Conservation (phyloP, 2,329 filamentous ascomycete genomes). For the Xylariales sp. region DNA sequence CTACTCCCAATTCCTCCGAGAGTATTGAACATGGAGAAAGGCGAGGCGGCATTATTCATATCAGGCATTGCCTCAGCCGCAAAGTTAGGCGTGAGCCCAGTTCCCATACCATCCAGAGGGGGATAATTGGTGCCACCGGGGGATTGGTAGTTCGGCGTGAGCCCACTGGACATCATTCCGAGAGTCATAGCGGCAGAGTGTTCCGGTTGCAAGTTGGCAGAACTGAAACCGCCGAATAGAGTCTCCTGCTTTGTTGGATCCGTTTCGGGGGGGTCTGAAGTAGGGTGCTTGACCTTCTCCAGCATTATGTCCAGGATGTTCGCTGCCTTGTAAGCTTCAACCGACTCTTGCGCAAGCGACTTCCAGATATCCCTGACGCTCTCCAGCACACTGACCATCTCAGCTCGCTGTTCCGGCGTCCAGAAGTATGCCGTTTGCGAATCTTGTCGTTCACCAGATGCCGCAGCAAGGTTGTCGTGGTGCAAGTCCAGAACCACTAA, state of each 20-base stretch:
- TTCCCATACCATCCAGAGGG: constrained; percentile 35
- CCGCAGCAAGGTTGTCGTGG: constrained; percentile 52
- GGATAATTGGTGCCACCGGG: constrained; percentile 33
- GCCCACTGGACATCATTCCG: constrained; percentile 36
- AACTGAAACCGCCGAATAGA: constrained; percentile 22
- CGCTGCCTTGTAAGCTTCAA: constrained; percentile 87
- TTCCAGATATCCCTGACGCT: constrained; percentile 76
- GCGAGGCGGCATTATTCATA: constrained; percentile 35
- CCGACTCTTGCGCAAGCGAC: constrained; percentile 67
- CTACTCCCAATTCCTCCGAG: constrained; percentile 29
- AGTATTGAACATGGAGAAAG: constrained; percentile 50
- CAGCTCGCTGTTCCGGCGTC: constrained; percentile 57
- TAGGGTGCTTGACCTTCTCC: constrained; percentile 61
- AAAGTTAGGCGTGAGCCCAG: constrained; percentile 33
- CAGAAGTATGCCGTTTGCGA: constrained; percentile 48
- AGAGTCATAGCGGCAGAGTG: constrained; percentile 38
- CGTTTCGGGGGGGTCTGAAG: constrained; percentile 10
- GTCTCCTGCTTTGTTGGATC: constrained; percentile 17
- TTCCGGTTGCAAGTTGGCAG: constrained; percentile 29
- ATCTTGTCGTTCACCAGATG: constrained; percentile 33
- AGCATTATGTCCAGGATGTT: constrained; percentile 80
- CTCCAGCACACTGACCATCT: constrained; percentile 74
- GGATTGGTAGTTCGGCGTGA: constrained; percentile 31
- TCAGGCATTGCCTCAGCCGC: constrained; percentile 27
- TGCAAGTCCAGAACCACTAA: constrained; percentile 79